Base-by-base conservation (phyloP, 129 eudicot species). In the Saposhnikovia divaricata region DNA sequence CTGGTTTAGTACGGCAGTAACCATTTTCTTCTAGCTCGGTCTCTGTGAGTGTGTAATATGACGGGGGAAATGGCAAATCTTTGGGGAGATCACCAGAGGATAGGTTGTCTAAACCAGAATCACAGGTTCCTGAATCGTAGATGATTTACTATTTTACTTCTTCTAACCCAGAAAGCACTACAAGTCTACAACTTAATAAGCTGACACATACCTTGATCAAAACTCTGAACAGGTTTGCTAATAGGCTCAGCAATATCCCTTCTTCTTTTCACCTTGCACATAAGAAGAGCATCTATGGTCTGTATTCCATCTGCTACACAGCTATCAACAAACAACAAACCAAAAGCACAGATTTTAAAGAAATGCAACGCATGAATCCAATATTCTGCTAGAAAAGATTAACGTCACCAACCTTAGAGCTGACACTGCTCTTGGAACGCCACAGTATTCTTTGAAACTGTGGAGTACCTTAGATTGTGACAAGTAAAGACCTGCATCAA, bases 271-370 rank as follows among this genome's bases (percentile, higher is more conserved):
- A 84, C 53, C 84, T 85, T 89, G 88, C 96, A 86, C 10, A 97
- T 96, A 83, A 96, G 96, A 81, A 96, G 99, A 70, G 93, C 84
- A 85, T 96, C 99, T 79, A 96, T 81, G 48, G 98, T 88, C 89
- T 90, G 97, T 89, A 90, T 87, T 81, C 96, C 97, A 88, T 96
- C 97, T 89, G 96, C 89, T 92, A 89, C 88, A 84, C 97, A 95
- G 90, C 99, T 95, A 91, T 87, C 86, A 86, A 75, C 85, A 40
- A 80, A 44, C 65, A 84, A 78, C 48, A 80, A 44, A 48, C 78
- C 55, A 74, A 19, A 39, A 83, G 42, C 75, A 83, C 78, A 55
- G 78, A 61, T 10, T 55, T 38, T 73, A 23, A 61, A 69, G 80
- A 23, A 68, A 70, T 76, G 81, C 39, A 55, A 55, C 0, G 4